These are phyloP conservation scores for Cladosporium sphaerospermum DNA, from an alignment of 2,329 filamentous ascomycete species.

Conservation along the genomic window DNA sequence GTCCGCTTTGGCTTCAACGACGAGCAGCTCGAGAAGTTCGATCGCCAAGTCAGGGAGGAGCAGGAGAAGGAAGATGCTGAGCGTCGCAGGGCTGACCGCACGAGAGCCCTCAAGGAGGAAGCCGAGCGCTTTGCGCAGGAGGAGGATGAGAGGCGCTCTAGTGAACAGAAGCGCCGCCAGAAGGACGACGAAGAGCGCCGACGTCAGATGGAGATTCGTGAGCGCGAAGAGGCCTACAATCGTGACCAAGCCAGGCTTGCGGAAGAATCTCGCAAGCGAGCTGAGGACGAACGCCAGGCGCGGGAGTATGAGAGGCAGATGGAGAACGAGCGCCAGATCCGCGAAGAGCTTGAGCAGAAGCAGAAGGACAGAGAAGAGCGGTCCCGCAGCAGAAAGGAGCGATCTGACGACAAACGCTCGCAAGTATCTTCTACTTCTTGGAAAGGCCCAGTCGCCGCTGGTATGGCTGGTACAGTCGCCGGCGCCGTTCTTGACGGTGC, in stretches of 20 bases:
- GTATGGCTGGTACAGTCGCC: constrained; percentile 27
- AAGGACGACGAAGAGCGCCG: constrained; percentile 4
- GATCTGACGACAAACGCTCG: not conserved
- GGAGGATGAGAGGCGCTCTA: constrained; percentile 14
- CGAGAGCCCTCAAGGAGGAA: constrained; percentile 30
- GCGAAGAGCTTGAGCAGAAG: constrained; percentile 13
- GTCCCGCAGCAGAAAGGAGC: not conserved
- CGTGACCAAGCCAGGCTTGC: constrained; percentile 18
- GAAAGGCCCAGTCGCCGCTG: constrained; percentile 33
- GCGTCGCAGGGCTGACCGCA: constrained; percentile 26
- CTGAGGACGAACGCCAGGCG: constrained; percentile 10
- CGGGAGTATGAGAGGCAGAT: constrained; percentile 4
- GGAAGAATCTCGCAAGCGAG: constrained; percentile 16
- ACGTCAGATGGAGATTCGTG: constrained; percentile 10
- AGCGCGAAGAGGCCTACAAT: constrained; percentile 27
- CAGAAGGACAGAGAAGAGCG: constrained; percentile 10
- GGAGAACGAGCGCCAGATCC: constrained; percentile 11
- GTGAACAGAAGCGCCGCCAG: constrained; percentile 4
- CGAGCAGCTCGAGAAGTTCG: constrained; percentile 48
- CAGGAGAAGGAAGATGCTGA: constrained; percentile 22
- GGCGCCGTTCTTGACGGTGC: constrained; percentile 25
- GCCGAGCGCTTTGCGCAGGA: constrained; percentile 23
- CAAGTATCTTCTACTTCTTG: constrained; percentile 24
- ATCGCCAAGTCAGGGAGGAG: constrained; percentile 24
- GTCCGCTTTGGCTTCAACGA: constrained; percentile 55